Evolutionary conservation across 2,329 filamentous ascomycete species (phyloP), one percentile per base, ranked within the genome.

Genomic region (Davidsoniella virescens): DNA sequence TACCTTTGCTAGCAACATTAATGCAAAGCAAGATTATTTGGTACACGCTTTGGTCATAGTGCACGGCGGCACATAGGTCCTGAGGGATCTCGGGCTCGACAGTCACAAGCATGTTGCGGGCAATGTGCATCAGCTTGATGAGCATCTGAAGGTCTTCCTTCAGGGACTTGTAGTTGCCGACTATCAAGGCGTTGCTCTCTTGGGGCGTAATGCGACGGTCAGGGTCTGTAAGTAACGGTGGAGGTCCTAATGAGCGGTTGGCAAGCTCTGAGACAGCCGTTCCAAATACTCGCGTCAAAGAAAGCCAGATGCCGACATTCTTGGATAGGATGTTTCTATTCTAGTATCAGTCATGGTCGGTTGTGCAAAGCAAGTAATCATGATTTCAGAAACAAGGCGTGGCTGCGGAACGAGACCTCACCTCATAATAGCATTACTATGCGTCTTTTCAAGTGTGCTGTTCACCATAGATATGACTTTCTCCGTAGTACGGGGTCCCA

Each of bases 71-170:
- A 52, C 77, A 81, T 6, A 82, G 69, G 56, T 82, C 77, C 59
- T 82, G 78, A 2, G 78, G 76, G 3, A 80, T 73, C 58, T 79
- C 74, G 10, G 78, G 76, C 57, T 80, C 74, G 6, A 73, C 72
- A 8, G 78, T 79, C 26, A 80, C 78, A 20, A 82, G 67, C 54
- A 82, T 65, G 55, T 82, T 82, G 46, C 78, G 66, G 1, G 76
- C 75, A 58, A 82, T 78, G 54, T 80, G 75, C 73, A 82, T 76
- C 52, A 82, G 65, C 63, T 79, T 80, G 65, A 80, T 80, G 49
- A 82, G 66, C 52, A 76, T 72, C 49, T 75, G 72, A 51, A 82
- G 62, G 52, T 81, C 77, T 53, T 80, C 75, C 57, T 78, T 76
- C 52, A 82, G 68, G 23, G 68, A 67, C 5, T 66, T 68, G 57